Percentiles rank a stretch among this genome's conserved stretches.
phyloP scores from a whole-genome alignment of 345 rosid genomes.

The Lepidium aucheri region DNA sequence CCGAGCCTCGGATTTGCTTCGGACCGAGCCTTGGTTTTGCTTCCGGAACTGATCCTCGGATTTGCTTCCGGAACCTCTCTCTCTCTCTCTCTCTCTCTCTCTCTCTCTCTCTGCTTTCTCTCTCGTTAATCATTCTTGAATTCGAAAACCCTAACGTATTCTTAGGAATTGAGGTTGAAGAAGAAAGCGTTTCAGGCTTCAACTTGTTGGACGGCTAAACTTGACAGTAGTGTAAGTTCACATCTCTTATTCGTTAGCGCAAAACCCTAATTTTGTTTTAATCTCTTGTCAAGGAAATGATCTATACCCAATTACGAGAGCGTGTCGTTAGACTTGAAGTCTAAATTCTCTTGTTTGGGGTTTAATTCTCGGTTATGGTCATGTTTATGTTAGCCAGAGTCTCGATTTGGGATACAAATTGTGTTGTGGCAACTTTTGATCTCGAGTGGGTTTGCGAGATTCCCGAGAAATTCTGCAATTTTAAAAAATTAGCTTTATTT shows the following conservation, averaged over 20 bases:
- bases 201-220: conserved; percentile 14
- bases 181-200: conserved; percentile 31
- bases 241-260: neutral
- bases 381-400: neutral
- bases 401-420: conserved; percentile 3
- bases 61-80: conserved; percentile 32
- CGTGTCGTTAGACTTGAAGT: neutral
- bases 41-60: conserved; percentile 20
- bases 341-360: neutral
- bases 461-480: neutral
- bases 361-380: neutral
- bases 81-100: conserved; percentile 40
- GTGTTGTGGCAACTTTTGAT: conserved; percentile 19
- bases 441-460: conserved; percentile 14
- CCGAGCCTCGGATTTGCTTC: neutral
- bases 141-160: conserved; percentile 34
- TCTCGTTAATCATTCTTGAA: conserved; percentile 12
- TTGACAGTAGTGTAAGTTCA: conserved; percentile 30
- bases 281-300: neutral
- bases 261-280: conserved; percentile 35
- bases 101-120: conserved; percentile 17
- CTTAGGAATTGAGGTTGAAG: conserved; percentile 15
- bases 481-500: neutral
- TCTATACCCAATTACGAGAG: neutral
- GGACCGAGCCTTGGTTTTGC: conserved; percentile 33